Percentiles rank a stretch among this genome's conserved stretches.
Conservation (phyloP, 2,329 filamentous ascomycete genomes). For the Capronia epimyces region DNA sequence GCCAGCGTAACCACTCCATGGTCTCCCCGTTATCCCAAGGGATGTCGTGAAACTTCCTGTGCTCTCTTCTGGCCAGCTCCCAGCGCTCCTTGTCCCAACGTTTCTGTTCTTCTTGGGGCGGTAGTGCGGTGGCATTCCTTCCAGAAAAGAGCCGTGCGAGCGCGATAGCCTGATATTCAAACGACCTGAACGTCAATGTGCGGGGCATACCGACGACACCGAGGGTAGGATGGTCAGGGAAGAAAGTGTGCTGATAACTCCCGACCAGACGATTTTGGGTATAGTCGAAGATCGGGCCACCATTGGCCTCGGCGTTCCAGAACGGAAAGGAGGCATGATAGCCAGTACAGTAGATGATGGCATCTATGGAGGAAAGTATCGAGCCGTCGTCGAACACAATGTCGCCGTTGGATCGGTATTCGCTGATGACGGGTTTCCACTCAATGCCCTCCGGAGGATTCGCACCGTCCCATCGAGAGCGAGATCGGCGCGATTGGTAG, state of each 20-base stretch:
- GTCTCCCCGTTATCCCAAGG: constrained; percentile 27
- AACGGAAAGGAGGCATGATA: constrained; percentile 43
- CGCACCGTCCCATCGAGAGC: constrained; percentile 48
- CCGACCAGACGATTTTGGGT: constrained; percentile 40
- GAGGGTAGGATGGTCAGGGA: constrained; percentile 47
- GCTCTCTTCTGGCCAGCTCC: constrained; percentile 17
- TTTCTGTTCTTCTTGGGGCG: constrained; percentile 45
- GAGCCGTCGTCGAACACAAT: constrained; percentile 56
- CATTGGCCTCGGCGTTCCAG: constrained; percentile 49
- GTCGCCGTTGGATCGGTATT: constrained; percentile 40
- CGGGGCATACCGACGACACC: constrained; percentile 44
- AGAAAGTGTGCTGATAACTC: constrained; percentile 52
- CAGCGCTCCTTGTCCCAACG: constrained; percentile 53
- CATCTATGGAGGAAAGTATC: constrained; percentile 50
- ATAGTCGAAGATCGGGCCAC: constrained; percentile 48
- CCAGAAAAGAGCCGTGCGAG: constrained; percentile 56
- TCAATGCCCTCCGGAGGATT: constrained; percentile 44
- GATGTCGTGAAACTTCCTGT: constrained; percentile 25
- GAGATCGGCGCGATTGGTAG: constrained; percentile 49
- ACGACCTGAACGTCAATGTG: constrained; percentile 59
- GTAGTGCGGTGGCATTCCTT: constrained; percentile 43
- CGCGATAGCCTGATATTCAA: constrained; percentile 63
- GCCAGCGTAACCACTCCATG: constrained; percentile 20
- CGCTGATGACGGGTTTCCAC: constrained; percentile 51
- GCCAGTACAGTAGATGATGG: constrained; percentile 62